These are phyloP conservation scores for Nitzschia putrida DNA, from an alignment of 108 stramenopile species.

Conservation along the genomic window DNA sequence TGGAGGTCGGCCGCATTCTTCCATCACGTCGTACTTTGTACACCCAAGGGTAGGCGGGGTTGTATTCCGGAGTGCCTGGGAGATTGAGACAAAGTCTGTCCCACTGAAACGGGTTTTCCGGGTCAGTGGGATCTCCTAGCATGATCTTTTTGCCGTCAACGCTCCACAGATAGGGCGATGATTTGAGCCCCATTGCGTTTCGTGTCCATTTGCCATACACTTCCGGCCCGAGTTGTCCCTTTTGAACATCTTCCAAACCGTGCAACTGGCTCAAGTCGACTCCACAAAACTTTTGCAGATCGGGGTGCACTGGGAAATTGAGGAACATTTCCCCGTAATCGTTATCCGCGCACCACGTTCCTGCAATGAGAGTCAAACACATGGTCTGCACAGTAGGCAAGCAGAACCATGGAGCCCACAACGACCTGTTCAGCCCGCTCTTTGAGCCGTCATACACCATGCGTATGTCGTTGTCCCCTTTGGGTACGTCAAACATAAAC, in stretches of 20 bases:
- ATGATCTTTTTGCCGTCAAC: slow-evolving; percentile 28
- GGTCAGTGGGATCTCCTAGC: slow-evolving; percentile 34
- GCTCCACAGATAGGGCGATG: slow-evolving; percentile 38
- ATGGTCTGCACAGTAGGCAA: slow-evolving; percentile 25
- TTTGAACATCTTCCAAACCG: slow-evolving; percentile 26
- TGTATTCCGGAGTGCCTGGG: slow-evolving; percentile 37
- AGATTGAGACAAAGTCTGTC: slow-evolving; percentile 36
- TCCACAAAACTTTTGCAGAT: slow-evolving; percentile 18
- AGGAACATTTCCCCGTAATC: slow-evolving; percentile 54
- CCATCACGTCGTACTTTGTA: too few species aligned
- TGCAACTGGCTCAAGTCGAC: slow-evolving; percentile 34
- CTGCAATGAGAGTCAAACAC: slow-evolving; percentile 9
- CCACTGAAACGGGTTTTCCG: slow-evolving; percentile 42
- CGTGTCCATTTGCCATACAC: too few species aligned
- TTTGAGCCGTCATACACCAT: slow-evolving; percentile 41
- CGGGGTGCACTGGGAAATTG: slow-evolving; percentile 32
- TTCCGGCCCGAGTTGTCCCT: too few species aligned
- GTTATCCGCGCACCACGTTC: slow-evolving; percentile 34
- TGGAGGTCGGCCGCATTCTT: too few species aligned
- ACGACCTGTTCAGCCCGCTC: slow-evolving; percentile 29
- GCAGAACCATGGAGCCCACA: slow-evolving; percentile 44
- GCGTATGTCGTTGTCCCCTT: slow-evolving; percentile 25
- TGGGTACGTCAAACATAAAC: slow-evolving; percentile 39
- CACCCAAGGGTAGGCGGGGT: slow-evolving; percentile 40
- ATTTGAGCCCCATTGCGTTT: slow-evolving; percentile 41